phyloP scores from a whole-genome alignment of 768 basidiomycete species.

The Lyophyllum semitale region DNA sequence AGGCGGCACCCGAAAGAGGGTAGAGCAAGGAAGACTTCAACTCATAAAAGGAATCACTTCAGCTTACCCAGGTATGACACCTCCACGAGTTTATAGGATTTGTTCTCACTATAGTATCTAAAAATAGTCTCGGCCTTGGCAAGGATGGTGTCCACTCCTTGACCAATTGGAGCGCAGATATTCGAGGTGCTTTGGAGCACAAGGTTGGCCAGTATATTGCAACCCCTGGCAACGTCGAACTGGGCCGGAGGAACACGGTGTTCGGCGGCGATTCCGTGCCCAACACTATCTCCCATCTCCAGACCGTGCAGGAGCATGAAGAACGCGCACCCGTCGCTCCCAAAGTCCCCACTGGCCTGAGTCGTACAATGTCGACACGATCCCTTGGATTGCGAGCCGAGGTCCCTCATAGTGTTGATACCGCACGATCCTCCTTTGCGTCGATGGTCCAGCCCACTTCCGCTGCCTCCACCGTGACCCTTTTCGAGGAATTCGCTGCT shows the following conservation, averaged over 20 bases:
- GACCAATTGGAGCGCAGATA: conserved; percentile 54
- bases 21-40: conserved; percentile 45
- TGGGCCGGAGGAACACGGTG: conserved; percentile 48
- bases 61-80: conserved; percentile 66
- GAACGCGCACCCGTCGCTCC: conserved; percentile 21
- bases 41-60: conserved; percentile 63
- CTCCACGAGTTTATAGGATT: background rate
- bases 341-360: conserved; percentile 18
- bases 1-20: conserved; percentile 30
- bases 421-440: conserved; percentile 52
- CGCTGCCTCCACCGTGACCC: conserved; percentile 60
- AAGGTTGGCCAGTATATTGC: conserved; percentile 41
- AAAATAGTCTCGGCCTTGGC: conserved; percentile 60
- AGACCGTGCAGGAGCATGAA: conserved; percentile 43
- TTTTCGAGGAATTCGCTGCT: conserved; percentile 58
- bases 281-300: conserved; percentile 33
- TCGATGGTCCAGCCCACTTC: conserved; percentile 44
- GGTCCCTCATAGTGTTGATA: conserved; percentile 49
- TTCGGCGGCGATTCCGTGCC: conserved; percentile 43
- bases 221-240: conserved; percentile 41
- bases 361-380: conserved; percentile 43
- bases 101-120: conserved; percentile 4
- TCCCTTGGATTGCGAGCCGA: conserved; percentile 51
- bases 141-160: conserved; percentile 57
- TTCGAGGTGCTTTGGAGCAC: conserved; percentile 49